phyloP scores from a whole-genome alignment of 805 yeast species.

The Ogataea chonburiensis region DNA sequence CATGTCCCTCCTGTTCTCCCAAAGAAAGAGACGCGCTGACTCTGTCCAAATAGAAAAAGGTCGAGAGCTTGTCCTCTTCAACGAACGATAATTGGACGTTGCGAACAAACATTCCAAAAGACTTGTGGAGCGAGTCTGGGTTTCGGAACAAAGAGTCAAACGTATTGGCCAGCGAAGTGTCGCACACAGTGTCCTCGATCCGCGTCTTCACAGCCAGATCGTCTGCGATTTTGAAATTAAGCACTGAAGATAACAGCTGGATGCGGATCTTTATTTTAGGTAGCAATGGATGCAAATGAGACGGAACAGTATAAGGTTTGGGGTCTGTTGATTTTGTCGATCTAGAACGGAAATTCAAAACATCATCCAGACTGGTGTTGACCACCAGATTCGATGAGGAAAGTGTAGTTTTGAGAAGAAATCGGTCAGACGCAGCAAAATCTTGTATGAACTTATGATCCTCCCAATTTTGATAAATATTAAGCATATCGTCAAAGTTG shows the following conservation, averaged over 20 bases:
- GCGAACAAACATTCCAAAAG: slow-evolving; percentile 20
- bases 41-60: slow-evolving; percentile 19
- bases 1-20: slow-evolving; percentile 5
- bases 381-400: slow-evolving; percentile 21
- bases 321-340: slow-evolving; percentile 1
- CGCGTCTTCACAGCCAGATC: slow-evolving; percentile 13
- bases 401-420: slow-evolving; percentile 24
- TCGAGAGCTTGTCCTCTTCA: slow-evolving; percentile 12
- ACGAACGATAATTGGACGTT: slow-evolving; percentile 23
- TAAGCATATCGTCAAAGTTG: slow-evolving; percentile 7
- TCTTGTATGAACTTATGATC: slow-evolving; percentile 13
- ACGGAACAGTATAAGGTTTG: not conserved
- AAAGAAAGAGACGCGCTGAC: slow-evolving; percentile 17
- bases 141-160: slow-evolving; percentile 24
- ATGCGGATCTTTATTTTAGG: slow-evolving; percentile 26
- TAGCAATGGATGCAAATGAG: slow-evolving; percentile 13
- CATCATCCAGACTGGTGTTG: slow-evolving; percentile 19
- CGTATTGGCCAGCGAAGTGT: slow-evolving; percentile 28
- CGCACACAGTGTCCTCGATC: slow-evolving; percentile 24
- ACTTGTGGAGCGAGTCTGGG: slow-evolving; percentile 16
- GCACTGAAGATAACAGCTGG: slow-evolving; percentile 25
- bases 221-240: slow-evolving; percentile 17
- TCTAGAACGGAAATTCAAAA: not conserved
- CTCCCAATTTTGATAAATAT: slow-evolving; percentile 9
- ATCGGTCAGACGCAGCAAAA: slow-evolving; percentile 17